Percentiles rank a stretch among this genome's conserved stretches.
These are phyloP conservation scores for Sclerotinia glacialis DNA, from an alignment of 2,329 filamentous ascomycete genomes.

Conservation along the genomic window DNA sequence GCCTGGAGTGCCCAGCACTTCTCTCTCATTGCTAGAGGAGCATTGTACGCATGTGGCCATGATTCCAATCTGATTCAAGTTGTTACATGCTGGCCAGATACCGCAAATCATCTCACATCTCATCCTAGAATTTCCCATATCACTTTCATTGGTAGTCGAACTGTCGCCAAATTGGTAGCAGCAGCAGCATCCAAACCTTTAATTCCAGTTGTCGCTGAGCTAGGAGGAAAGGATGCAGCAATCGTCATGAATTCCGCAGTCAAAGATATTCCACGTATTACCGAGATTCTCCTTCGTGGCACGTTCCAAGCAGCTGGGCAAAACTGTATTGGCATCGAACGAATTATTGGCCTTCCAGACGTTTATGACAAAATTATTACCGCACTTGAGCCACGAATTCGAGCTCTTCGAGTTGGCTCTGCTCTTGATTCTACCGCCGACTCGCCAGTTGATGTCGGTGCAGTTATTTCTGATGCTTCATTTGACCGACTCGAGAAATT, in stretches of 20 bases:
- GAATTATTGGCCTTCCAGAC: conserved; percentile 76
- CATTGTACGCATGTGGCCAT: conserved; percentile 78
- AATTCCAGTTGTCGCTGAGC: conserved; percentile 85
- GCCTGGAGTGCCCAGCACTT: conserved; percentile 91
- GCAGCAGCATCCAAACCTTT: conserved; percentile 79
- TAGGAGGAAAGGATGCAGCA: conserved; percentile 92
- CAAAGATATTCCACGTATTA: conserved; percentile 65
- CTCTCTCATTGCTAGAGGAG: conserved; percentile 70
- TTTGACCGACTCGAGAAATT: conserved; percentile 76
- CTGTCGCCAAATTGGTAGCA: conserved; percentile 84
- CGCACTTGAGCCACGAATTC: conserved; percentile 70
- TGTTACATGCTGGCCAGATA: conserved; percentile 82
- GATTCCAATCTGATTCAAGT: conserved; percentile 79
- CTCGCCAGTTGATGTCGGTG: conserved; percentile 72
- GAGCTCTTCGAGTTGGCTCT: conserved; percentile 71
- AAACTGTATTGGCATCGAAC: conserved; percentile 97
- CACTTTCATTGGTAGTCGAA: conserved; percentile 90
- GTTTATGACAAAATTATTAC: conserved; percentile 72
- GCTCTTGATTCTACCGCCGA: conserved; percentile 50
- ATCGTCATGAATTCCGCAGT: conserved; percentile 76
- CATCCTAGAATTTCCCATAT: conserved; percentile 83
- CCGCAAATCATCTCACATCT: conserved; percentile 77
- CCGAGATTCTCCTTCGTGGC: conserved; percentile 82
- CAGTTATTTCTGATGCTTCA: conserved; percentile 76
- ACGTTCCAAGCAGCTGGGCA: conserved; percentile 95